These are phyloP conservation scores for Chlamydomonas sp. DNA, from an alignment of 139 green algal genomes.

Conservation along the genomic window DNA sequence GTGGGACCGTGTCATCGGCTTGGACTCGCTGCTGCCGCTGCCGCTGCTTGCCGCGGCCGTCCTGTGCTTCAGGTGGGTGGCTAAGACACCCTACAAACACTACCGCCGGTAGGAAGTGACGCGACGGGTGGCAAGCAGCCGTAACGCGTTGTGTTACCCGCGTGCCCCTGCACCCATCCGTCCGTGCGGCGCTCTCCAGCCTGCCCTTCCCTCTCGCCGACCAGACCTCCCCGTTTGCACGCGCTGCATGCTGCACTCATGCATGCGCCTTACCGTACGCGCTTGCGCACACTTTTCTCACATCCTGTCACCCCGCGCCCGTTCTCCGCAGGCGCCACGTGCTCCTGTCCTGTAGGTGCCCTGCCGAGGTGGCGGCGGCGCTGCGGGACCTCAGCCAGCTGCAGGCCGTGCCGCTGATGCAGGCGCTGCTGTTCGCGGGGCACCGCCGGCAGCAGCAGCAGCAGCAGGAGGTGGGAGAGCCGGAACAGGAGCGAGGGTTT, in stretches of 20 bases:
- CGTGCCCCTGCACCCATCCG: neutral
- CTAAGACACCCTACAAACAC: neutral
- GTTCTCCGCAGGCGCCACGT: conserved; percentile 49
- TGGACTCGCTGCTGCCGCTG: conserved; percentile 75
- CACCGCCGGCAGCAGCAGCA: too few relatives aligned
- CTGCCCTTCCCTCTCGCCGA: too few relatives aligned
- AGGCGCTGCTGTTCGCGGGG: conserved; percentile 66
- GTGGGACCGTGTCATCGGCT: conserved; percentile 78
- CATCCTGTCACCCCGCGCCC: neutral
- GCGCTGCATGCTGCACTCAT: neutral
- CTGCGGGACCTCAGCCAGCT: conserved; percentile 67
- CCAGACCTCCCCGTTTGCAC: neutral
- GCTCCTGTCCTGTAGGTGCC: conserved; percentile 50
- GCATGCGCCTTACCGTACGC: neutral
- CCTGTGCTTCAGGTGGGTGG: conserved; percentile 60
- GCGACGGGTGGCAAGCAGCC: neutral
- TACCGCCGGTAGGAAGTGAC: too few relatives aligned
- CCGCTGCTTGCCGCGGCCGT: conserved; percentile 66
- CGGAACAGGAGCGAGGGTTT: too few relatives aligned
- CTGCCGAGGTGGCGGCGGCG: conserved; percentile 56
- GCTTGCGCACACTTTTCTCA: neutral
- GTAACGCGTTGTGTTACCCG: neutral
- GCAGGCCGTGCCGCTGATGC: conserved; percentile 68
- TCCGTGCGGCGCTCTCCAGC: neutral
- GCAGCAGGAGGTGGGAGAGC: too few relatives aligned